Base-by-base conservation (phyloP, 1,139 yeast genomes). In the Suhomyces bolitotheri region DNA sequence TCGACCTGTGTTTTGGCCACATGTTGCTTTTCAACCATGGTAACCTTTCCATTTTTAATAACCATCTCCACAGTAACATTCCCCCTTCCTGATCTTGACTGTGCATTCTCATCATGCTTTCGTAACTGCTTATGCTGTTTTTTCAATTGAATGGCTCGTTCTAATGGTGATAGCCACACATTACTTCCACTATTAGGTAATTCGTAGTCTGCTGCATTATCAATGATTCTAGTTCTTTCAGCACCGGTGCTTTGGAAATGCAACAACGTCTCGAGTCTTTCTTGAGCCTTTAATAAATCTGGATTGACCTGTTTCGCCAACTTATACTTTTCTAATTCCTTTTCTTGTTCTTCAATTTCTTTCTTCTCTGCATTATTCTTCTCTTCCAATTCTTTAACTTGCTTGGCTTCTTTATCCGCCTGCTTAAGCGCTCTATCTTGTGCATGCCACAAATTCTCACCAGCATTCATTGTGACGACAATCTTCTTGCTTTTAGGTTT, bases 131-230 rank as follows among this genome's bases (percentile, higher is more conserved):
- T 75, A 52, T 90, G 97, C 54, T 89, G 96, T 46, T 78, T 78
- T 56, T 89, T 88, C 48, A 92, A 67, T 39, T 73, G 77, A 38
- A 88, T 67, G 0, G 97, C 97, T 47, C 94, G 77, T 52, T 94
- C 97, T 33, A 82, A 73, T 0, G 97, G 92, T 4, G 87, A 78
- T 1, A 95, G 81, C 98, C 98, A 94, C 47, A 80, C 70, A 48
- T 72, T 79, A 2, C 76, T 64, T 5, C 32, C 34, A 30, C 76
- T 75, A 4, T 64, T 51, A 0, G 80, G 79, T 30, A 73, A 44
- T 33, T 84, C 94, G 54, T 81, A 92, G 56, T 94, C 98, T 5
- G 96, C 80, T 0, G 95, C 97, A 53, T 88, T 84, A 54, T 94
- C 99, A 27, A 94, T 90, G 45, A 94, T 89, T 50, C 78, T 80